phyloP scores from a whole-genome alignment of 2,329 filamentous ascomycete genomes.

The Hirsutella thompsonii region DNA sequence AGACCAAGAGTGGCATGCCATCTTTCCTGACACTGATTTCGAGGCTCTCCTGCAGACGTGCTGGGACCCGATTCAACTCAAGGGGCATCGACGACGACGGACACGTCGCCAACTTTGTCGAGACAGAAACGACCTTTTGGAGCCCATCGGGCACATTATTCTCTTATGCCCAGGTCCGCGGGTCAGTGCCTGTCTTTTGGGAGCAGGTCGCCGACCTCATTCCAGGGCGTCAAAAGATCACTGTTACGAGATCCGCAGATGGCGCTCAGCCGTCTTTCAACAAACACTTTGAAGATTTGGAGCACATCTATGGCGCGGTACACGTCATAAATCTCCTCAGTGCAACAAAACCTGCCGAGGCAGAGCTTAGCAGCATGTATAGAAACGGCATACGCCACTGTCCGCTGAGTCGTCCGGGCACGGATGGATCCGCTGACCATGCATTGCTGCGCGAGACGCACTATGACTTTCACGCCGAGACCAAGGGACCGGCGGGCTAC shows the following conservation, averaged over 20 bases:
- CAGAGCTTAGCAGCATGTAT: slow-evolving; percentile 71
- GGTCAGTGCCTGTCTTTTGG: slow-evolving; percentile 94
- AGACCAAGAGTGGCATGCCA: slow-evolving; percentile 53
- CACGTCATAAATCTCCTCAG: slow-evolving; percentile 94
- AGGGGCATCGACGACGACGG: slow-evolving; percentile 95
- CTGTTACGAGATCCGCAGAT: slow-evolving; percentile 74
- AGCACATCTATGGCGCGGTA: slow-evolving; percentile 75
- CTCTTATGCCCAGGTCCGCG: slow-evolving; percentile 85
- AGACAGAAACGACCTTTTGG: slow-evolving; percentile 90
- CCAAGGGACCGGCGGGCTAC: slow-evolving; percentile 73
- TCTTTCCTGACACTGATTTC: slow-evolving; percentile 85
- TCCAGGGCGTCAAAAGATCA: slow-evolving; percentile 89
- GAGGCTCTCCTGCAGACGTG: slow-evolving; percentile 76
- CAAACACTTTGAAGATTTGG: slow-evolving; percentile 83
- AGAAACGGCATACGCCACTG: slow-evolving; percentile 64
- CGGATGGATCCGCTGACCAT: slow-evolving; percentile 48
- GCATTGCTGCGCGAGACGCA: slow-evolving; percentile 69
- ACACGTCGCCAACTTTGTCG: slow-evolving; percentile 97
- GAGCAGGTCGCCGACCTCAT: slow-evolving; percentile 81
- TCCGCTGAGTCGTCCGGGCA: slow-evolving; percentile 49
- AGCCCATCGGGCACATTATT: slow-evolving; percentile 67
- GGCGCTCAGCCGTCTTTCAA: slow-evolving; percentile 92
- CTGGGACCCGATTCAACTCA: slow-evolving; percentile 94
- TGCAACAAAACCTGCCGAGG: slow-evolving; percentile 73
- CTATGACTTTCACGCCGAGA: slow-evolving; percentile 95